These are phyloP conservation scores for Triticum turgidum DNA, from an alignment of 176 grass and related monocot genomes.

Conservation along the genomic window DNA sequence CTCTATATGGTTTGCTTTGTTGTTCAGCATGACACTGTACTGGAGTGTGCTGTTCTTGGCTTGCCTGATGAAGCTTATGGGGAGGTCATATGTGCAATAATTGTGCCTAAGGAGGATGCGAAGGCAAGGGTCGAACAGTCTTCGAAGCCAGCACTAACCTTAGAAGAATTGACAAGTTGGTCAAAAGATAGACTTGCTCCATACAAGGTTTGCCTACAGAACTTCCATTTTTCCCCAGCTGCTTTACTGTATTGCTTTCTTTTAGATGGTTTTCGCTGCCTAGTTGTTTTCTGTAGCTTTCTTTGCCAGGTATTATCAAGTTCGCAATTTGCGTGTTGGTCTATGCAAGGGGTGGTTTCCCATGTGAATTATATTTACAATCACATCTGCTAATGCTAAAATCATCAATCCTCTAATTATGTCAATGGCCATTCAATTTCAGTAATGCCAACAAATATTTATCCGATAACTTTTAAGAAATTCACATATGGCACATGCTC, in stretches of 20 bases:
- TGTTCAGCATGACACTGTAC: constrained; percentile 58
- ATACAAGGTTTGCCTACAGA: constrained; percentile 72
- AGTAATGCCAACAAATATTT: not conserved
- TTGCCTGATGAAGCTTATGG: constrained; percentile 85
- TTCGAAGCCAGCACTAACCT: constrained; percentile 55
- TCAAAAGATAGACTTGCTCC: constrained; percentile 91
- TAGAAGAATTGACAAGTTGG: constrained; percentile 77
- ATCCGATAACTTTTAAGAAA: not conserved
- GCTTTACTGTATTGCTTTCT: not conserved
- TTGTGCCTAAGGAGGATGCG: constrained; percentile 64
- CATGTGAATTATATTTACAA: not conserved
- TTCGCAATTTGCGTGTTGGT: not conserved
- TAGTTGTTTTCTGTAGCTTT: not conserved
- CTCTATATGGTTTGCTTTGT: not conserved
- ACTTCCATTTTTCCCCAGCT: not conserved
- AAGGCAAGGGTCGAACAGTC: constrained; percentile 52
- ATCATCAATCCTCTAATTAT: not conserved
- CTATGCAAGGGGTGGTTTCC: not conserved
- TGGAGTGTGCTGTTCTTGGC: constrained; percentile 85
- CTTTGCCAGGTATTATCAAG: not conserved
- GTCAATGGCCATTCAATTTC: not conserved
- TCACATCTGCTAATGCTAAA: not conserved
- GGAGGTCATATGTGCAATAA: constrained; percentile 78
- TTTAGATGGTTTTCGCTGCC: not conserved
- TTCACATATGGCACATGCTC: not conserved